Evolutionary conservation across 805 yeast species (phyloP).

Genomic region (Candida ipomoeae): DNA sequence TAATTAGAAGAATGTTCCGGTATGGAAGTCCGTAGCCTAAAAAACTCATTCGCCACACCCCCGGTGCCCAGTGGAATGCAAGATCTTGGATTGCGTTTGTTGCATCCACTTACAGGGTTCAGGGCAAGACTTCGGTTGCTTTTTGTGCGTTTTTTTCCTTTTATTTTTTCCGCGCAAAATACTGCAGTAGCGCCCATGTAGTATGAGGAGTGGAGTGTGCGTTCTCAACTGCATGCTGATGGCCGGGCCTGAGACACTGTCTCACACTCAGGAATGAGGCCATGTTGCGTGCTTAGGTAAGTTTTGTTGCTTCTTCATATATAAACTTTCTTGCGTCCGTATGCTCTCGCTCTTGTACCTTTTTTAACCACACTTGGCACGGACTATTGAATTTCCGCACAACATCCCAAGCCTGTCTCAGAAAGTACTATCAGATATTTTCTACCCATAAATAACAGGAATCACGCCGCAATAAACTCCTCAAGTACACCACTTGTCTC

Average conservation of each 20-base stretch:
- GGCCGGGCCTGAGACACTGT: conserved; percentile 2
- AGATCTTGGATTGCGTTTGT: conserved; percentile 2
- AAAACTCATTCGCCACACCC: background rate
- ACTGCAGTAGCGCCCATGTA: background rate
- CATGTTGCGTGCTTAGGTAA: background rate
- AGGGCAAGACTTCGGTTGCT: background rate
- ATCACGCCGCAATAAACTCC: conserved; percentile 2
- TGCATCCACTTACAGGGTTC: background rate
- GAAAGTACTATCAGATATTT: background rate
- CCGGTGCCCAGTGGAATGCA: background rate
- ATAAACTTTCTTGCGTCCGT: background rate
- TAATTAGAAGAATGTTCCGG: no score
- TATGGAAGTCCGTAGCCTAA: background rate
- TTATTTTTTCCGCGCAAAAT: background rate
- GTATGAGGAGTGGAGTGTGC: conserved; percentile 1
- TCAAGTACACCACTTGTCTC: background rate
- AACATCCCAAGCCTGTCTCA: background rate
- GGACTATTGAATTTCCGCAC: background rate
- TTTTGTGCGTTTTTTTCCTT: conserved; percentile 1
- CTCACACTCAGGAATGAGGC: background rate
- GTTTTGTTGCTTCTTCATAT: background rate
- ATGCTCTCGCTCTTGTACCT: background rate
- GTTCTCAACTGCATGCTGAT: background rate
- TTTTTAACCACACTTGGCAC: background rate
- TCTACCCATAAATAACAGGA: conserved; percentile 3